These are phyloP conservation scores for Aspergillus ellipticus DNA, from an alignment of 495 filamentous ascomycete genomes.

Conservation along the genomic window DNA sequence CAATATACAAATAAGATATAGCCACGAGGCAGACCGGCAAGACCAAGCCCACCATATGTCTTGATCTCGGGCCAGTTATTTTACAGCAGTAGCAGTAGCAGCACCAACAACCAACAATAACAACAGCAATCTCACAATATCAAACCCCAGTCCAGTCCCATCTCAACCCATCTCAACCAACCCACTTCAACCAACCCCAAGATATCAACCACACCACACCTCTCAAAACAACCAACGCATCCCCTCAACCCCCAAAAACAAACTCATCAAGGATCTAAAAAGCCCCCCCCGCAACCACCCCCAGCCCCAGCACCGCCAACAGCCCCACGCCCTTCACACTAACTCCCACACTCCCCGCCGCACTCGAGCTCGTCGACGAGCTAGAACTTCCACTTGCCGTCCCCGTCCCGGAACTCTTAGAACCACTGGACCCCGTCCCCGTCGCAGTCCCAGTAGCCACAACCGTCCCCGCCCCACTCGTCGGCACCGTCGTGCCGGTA, in stretches of 20 bases:
- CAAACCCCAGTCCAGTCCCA: no score
- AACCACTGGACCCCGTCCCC: background rate
- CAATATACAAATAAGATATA: no score
- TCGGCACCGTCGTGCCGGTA: conserved; percentile 20
- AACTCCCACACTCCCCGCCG: background rate
- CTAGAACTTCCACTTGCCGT: background rate
- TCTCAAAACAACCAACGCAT: background rate
- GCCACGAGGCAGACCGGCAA: no score
- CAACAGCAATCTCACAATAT: no score
- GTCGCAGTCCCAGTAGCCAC: conserved; percentile 13
- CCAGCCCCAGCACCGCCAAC: background rate
- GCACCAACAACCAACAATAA: no score
- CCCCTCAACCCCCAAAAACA: background rate
- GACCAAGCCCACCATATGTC: no score
- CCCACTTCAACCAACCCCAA: no score
- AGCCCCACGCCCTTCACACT: conserved; percentile 1
- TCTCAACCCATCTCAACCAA: no score
- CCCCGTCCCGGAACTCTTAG: conserved; percentile 4
- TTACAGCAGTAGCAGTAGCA: no score
- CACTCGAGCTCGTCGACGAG: background rate
- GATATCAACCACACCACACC: no score
- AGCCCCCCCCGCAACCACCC: background rate
- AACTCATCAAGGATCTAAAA: background rate
- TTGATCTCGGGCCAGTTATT: no score
- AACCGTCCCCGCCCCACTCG: conserved; percentile 20